Base-by-base conservation (phyloP, 768 basidiomycete genomes). In the Ramaria rubella region DNA sequence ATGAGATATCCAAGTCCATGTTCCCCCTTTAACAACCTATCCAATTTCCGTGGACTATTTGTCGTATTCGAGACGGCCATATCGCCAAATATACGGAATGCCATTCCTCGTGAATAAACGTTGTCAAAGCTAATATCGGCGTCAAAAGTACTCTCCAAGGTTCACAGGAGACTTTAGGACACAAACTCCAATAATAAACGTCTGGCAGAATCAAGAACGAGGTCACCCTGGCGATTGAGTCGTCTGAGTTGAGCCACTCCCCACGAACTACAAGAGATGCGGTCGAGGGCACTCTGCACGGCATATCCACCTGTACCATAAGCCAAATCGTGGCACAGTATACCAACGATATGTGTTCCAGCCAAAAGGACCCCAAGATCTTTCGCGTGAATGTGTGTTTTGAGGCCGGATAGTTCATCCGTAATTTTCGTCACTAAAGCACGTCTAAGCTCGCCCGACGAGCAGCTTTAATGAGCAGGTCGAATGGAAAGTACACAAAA, bases 101-200 rank as follows among this genome's bases (percentile, higher is more conserved):
- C 52, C 40, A 54, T 54, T 19, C 36, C 36, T 21, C 24, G 21
- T 1, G 52, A 54, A 42, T 23, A 54, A 2, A 5, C 38, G 30
- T 54, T 54, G 26, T 54, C 40, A 42, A 23, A 54, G n/a, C 52
- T 54, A 29, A 38, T 11, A 38, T 11, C 11, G 36, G n/a, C n/a
- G n/a, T n/a, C n/a, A n/a, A n/a, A n/a, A n/a, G n/a, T n/a, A n/a
- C n/a, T n/a, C n/a, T n/a, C n/a, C n/a, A n/a, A n/a, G n/a, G n/a
- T n/a, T n/a, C n/a, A n/a, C 17, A 30, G 6, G 5, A 14, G 21
- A 23, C 19, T 15, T 48, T 4, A 26, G 24, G 24, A 7, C 3
- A 54, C 40, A 15, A 11, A 54, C 52, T 43, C 29, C 5, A 30
- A 21, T 24, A 54, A 40, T 27, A 54, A 36, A 5, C 52, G 12